phyloP scores from a whole-genome alignment of 2,329 filamentous ascomycete species.

The Trichoderma endophyticum region DNA sequence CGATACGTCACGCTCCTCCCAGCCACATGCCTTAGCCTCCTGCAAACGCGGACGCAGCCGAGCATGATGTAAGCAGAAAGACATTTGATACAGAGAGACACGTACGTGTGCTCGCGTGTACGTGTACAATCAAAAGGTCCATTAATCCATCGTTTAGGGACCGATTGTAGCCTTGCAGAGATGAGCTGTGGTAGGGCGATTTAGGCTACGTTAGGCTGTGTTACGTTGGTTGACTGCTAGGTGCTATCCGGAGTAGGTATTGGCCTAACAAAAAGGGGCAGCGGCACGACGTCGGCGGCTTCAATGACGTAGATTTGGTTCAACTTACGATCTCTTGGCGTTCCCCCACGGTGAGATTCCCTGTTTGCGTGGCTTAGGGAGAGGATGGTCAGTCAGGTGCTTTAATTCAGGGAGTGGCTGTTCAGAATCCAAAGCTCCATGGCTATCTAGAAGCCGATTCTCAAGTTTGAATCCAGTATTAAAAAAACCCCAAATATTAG shows the following conservation, averaged over 20 bases:
- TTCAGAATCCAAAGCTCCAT: background rate
- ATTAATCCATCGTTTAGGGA: background rate
- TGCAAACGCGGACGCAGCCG: background rate
- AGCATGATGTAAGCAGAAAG: slow-evolving; percentile 7
- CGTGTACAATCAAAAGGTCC: background rate
- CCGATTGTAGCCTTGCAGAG: background rate
- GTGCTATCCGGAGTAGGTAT: background rate
- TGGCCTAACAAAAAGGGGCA: background rate
- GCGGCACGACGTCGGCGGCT: background rate
- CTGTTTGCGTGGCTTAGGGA: background rate
- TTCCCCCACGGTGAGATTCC: background rate
- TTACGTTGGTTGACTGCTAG: background rate
- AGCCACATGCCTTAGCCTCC: slow-evolving; percentile 4
- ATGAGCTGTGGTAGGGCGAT: background rate
- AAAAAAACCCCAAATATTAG: too few species aligned
- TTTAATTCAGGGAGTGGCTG: background rate
- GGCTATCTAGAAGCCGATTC: background rate
- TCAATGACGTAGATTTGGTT: background rate
- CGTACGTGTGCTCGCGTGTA: background rate
- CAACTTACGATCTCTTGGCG: background rate
- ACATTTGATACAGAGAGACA: background rate
- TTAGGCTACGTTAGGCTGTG: background rate
- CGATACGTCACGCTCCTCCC: slow-evolving; percentile 10
- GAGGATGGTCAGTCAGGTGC: background rate
- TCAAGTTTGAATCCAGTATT: too few species aligned